These are phyloP conservation scores for Plenodomus lindquistii DNA, from an alignment of 2,329 filamentous ascomycete genomes.

Conservation along the genomic window DNA sequence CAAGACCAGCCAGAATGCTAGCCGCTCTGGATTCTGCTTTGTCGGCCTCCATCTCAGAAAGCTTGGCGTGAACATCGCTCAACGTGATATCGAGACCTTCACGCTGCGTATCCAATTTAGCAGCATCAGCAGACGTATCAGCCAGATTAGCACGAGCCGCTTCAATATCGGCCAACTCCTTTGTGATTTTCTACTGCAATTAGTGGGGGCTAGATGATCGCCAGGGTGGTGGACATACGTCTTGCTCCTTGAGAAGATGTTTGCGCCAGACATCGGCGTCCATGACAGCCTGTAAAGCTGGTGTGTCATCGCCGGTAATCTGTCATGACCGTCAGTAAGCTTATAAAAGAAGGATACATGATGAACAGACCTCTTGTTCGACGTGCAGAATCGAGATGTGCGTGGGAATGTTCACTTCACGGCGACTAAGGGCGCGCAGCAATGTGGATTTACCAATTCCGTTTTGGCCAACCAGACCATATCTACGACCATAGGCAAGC, in stretches of 20 bases:
- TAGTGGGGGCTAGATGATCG: neutral
- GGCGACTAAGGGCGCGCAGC: slow-evolving; percentile 83
- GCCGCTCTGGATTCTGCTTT: slow-evolving; percentile 95
- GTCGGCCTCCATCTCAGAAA: slow-evolving; percentile 98
- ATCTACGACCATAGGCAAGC: slow-evolving; percentile 87
- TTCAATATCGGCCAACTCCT: slow-evolving; percentile 77
- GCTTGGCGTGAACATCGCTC: slow-evolving; percentile 86
- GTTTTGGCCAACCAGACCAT: slow-evolving; percentile 98
- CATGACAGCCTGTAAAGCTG: slow-evolving; percentile 89
- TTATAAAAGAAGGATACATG: neutral
- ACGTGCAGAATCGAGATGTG: slow-evolving; percentile 99
- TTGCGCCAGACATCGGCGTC: slow-evolving; percentile 99
- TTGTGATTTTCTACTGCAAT: slow-evolving; percentile 68
- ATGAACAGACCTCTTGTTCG: slow-evolving; percentile 80
- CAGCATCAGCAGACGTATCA: slow-evolving; percentile 89
- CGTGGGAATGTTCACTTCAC: slow-evolving; percentile 92
- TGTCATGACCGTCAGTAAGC: slow-evolving; percentile 41
- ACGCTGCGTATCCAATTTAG: slow-evolving; percentile 79
- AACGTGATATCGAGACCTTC: slow-evolving; percentile 90
- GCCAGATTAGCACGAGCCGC: slow-evolving; percentile 76
- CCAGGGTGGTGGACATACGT: slow-evolving; percentile 56
- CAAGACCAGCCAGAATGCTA: slow-evolving; percentile 93
- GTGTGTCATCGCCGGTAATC: slow-evolving; percentile 94
- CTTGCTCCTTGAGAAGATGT: slow-evolving; percentile 86
- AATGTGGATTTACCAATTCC: slow-evolving; percentile 90